A percentile compares a stretch with the other conserved stretches of the same genome.
Evolutionary conservation across 1,139 yeast species (phyloP).

Genomic region (Sugiyamaella xylanicola): DNA sequence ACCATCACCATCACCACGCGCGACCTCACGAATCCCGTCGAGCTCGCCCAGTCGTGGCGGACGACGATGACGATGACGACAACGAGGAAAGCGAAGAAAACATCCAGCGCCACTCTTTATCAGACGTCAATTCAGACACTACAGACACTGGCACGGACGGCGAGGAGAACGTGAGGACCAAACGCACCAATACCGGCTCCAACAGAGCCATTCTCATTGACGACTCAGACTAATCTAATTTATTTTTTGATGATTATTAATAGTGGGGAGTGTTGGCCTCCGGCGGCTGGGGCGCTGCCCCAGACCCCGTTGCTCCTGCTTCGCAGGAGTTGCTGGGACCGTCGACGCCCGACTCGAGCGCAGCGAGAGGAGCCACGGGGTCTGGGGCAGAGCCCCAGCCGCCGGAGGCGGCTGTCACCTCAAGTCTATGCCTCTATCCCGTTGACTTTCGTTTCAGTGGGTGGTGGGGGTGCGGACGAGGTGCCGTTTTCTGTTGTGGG

Average conservation of each 20-base stretch:
- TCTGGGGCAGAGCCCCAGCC: neutral
- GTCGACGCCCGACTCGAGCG: no score
- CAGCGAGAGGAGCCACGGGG: neutral
- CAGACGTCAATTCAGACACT: no score
- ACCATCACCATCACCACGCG: no score
- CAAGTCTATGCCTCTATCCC: neutral
- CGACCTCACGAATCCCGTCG: no score
- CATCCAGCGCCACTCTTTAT: no score
- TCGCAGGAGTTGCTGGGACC: no score
- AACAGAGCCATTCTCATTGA: slow-evolving; percentile 4
- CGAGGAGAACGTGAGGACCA: no score
- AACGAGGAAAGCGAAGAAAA: neutral
- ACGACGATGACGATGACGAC: slow-evolving; percentile 4
- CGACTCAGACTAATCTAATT: slow-evolving; percentile 5
- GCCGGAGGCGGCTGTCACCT: neutral
- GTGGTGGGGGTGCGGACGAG: neutral
- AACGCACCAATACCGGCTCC: neutral
- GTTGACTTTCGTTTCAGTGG: neutral
- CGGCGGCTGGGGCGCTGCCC: slow-evolving; percentile 3
- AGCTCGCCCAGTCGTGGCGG: no score
- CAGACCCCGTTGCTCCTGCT: neutral
- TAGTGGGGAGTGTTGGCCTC: neutral
- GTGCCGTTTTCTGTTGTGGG: neutral
- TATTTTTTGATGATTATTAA: neutral
- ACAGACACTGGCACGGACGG: no score